Conservation (phyloP, 768 basidiomycete species). For the Hydnum rufescens region DNA sequence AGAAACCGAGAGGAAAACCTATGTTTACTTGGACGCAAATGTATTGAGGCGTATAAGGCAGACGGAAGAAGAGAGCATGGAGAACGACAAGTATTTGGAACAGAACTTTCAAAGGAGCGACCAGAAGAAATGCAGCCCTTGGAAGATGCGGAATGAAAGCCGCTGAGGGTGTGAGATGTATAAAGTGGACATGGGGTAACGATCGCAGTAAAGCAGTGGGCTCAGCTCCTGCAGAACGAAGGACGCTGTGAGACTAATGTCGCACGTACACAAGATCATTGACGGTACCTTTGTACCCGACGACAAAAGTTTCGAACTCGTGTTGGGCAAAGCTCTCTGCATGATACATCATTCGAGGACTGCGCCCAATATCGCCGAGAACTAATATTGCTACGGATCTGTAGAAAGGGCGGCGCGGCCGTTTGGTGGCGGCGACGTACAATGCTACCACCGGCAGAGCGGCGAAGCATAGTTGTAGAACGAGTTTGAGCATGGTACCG, state of each 20-base stretch:
- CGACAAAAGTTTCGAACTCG: slow-evolving; percentile 55
- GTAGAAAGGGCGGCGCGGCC: background rate
- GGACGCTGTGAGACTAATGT: too few relatives aligned
- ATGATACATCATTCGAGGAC: slow-evolving; percentile 98
- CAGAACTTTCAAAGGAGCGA: slow-evolving; percentile 60
- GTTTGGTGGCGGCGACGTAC: background rate
- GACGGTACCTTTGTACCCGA: slow-evolving; percentile 69
- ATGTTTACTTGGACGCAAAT: slow-evolving; percentile 69
- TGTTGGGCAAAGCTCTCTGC: slow-evolving; percentile 76
- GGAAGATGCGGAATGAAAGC: slow-evolving; percentile 32
- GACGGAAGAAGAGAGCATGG: slow-evolving; percentile 34
- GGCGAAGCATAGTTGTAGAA: background rate
- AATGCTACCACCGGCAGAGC: background rate
- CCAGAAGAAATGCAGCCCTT: slow-evolving; percentile 33
- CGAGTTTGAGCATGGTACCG: too few relatives aligned
- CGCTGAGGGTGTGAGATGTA: slow-evolving; percentile 50
- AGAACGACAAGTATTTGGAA: slow-evolving; percentile 50
- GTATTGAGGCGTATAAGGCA: slow-evolving; percentile 55
- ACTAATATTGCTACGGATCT: slow-evolving; percentile 80
- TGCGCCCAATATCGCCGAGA: slow-evolving; percentile 86
- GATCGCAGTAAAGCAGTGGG: slow-evolving; percentile 55
- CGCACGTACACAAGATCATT: too few relatives aligned
- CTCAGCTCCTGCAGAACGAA: slow-evolving; percentile 41
- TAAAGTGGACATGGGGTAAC: slow-evolving; percentile 39
- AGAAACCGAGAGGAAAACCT: background rate